phyloP scores from a whole-genome alignment of 176 grass and related monocot species.

The Dendrocalamus sinicus region DNA sequence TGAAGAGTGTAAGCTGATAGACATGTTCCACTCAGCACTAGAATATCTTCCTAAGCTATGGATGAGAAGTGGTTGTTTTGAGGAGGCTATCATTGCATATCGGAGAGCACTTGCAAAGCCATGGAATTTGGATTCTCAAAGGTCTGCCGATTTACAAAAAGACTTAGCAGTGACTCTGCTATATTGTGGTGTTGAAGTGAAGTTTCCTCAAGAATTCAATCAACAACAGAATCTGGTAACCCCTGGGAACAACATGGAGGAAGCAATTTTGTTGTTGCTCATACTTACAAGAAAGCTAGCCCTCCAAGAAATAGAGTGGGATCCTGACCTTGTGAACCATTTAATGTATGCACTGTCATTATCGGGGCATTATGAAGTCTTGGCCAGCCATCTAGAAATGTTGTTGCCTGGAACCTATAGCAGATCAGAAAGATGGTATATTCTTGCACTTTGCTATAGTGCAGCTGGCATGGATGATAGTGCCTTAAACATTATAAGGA shows the following conservation, averaged over 20 bases:
- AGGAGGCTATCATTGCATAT: conserved; percentile 80
- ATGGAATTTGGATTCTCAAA: conserved; percentile 81
- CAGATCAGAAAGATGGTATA: conserved; percentile 90
- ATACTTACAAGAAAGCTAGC: conserved; percentile 79
- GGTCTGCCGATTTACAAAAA: conserved; percentile 77
- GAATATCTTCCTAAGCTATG: conserved; percentile 92
- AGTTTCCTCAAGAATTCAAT: conserved; percentile 52
- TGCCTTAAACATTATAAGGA: conserved; percentile 89
- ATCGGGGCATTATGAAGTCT: conserved; percentile 80
- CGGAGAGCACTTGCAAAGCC: conserved; percentile 70
- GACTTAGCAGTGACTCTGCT: conserved; percentile 78
- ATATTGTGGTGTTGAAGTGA: conserved; percentile 76
- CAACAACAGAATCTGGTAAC: conserved; percentile 41
- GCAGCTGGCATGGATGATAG: conserved; percentile 73
- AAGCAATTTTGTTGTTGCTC: conserved; percentile 78
- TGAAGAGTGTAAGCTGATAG: conserved; percentile 80
- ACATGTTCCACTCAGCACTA: conserved; percentile 83
- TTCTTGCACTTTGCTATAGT: conserved; percentile 92
- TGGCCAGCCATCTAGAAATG: conserved; percentile 78
- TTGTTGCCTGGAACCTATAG: conserved; percentile 85
- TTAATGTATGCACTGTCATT: conserved; percentile 76
- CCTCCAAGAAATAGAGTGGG: conserved; percentile 80
- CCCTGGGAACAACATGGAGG: conserved; percentile 67
- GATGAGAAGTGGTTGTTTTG: conserved; percentile 77
- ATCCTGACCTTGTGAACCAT: conserved; percentile 91